Conservation (phyloP, 306 rosid genomes). For the Astragalus glycyphyllos region DNA sequence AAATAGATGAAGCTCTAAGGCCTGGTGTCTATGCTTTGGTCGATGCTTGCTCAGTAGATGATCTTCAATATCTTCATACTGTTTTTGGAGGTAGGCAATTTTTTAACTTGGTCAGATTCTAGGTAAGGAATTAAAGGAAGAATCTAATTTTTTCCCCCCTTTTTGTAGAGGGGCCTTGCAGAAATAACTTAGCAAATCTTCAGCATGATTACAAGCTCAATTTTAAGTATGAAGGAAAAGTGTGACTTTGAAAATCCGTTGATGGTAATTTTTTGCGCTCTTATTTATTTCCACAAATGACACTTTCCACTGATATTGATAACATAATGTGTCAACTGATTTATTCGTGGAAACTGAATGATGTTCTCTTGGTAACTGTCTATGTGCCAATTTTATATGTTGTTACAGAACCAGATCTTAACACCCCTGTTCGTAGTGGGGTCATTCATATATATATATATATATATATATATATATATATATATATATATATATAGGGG, state of each 20-base stretch:
- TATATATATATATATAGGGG: no score
- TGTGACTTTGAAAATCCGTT: conserved; percentile 46
- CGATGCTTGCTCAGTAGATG: conserved; percentile 76
- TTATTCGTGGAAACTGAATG: no score
- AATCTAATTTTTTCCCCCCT: conserved; percentile 26
- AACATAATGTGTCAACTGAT: conserved; percentile 17
- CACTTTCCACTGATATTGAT: conserved; percentile 25
- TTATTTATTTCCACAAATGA: conserved; percentile 33
- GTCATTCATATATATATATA: no score
- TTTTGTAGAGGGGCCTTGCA: conserved; percentile 94
- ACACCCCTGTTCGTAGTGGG: no score
- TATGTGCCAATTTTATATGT: no score
- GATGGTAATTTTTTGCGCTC: conserved; percentile 34
- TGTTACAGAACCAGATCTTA: no score
- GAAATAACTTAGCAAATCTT: conserved; percentile 74
- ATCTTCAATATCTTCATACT: conserved; percentile 94
- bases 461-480: no score
- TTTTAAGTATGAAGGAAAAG: conserved; percentile 85
- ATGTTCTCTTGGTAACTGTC: not conserved
- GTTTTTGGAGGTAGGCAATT: conserved; percentile 81
- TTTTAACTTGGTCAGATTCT: conserved; percentile 28
- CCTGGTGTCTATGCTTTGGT: conserved; percentile 85
- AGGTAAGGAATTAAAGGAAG: conserved; percentile 15
- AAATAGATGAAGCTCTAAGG: conserved; percentile 83
- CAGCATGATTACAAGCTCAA: conserved; percentile 75